Evolutionary conservation across 225 moss, liverwort and hornwort species (phyloP), one percentile per base, ranked within the genome.

Genomic region (Rhytidiadelphus loreus): DNA sequence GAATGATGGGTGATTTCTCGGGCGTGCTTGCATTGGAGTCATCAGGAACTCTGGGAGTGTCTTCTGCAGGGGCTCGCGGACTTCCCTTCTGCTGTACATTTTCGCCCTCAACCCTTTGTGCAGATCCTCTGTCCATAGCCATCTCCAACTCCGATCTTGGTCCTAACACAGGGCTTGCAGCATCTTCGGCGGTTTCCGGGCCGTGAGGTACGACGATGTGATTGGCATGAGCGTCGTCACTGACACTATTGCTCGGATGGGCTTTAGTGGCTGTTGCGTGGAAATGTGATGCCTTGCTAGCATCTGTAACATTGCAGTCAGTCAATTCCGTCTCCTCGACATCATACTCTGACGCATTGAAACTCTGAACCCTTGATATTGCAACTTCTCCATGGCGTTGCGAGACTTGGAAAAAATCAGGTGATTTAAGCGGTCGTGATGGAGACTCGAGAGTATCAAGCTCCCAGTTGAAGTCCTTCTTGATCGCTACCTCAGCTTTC

Each of bases 301-400:
- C 30, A 24, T 85, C 85, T 61, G 39, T 60, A 18, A 15, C 63
- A 72, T 8, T 52, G 79, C 41, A 56, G 61, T 74, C 82, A 21
- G 19, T 64, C 30, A 60, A 55, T 74, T 86, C 90, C 60, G 70
- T 80, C 70, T 86, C 86, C 53, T 88, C 83, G 33, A 21, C 86
- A 33, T 65, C 88, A 33, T 65, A 93, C 61, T 90, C 88, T 52
- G 86, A 87, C 20, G 86, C 87, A 80, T 72, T 93, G 44, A 93
- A 93, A 50, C 90, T 92, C 50, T 92, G 93, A 53, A 93, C 93
- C 63, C 92, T 92, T 28, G 92, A 92, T 82, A 92, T 92, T 11
- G 93, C 86, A 83, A 91, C 91, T 85, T 90, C 93, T 80, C 91
- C 92, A 11, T 90, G 80, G n/a, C 93, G 85, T 53, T 91, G 91